phyloP scores from a whole-genome alignment of 2,329 filamentous ascomycete genomes.

The Penicillium sp. region DNA sequence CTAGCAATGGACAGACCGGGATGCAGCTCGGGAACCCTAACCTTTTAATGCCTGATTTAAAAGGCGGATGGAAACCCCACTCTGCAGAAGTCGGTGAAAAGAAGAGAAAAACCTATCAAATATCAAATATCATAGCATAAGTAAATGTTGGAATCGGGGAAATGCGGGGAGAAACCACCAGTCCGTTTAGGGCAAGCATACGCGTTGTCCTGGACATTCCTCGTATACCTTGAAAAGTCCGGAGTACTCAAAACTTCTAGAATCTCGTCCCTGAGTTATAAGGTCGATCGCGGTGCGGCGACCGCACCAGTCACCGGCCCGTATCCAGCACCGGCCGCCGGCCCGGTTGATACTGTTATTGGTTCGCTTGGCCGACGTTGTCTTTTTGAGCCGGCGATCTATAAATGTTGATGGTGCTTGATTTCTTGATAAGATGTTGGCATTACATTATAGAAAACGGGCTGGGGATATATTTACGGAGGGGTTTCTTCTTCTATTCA shows the following conservation, averaged over 20 bases:
- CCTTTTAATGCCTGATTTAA: neutral
- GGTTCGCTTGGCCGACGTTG: constrained; percentile 16
- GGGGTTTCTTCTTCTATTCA: neutral
- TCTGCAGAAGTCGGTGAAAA: constrained; percentile 1
- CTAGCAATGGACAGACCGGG: neutral
- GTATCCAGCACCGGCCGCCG: constrained; percentile 19
- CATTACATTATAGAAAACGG: constrained; percentile 9
- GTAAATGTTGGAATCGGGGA: constrained; percentile 4
- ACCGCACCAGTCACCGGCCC: constrained; percentile 15
- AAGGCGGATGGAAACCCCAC: neutral
- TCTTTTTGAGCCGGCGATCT: constrained; percentile 17
- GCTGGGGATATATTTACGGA: constrained; percentile 10
- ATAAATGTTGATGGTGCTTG: constrained; percentile 16
- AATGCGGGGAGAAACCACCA: constrained; percentile 17
- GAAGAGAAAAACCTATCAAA: neutral
- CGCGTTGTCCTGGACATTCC: constrained; percentile 5
- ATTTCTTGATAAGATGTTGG: constrained; percentile 19
- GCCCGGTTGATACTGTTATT: constrained; percentile 20
- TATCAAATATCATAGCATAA: neutral
- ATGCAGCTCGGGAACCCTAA: neutral
- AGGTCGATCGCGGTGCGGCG: constrained; percentile 15
- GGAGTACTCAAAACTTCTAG: constrained; percentile 14
- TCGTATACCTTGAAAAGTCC: neutral
- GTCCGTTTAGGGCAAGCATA: constrained; percentile 19
- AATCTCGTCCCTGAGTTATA: constrained; percentile 19